These are phyloP conservation scores for Rhodamnia argentea DNA, from an alignment of 345 rosid species.

Conservation along the genomic window DNA sequence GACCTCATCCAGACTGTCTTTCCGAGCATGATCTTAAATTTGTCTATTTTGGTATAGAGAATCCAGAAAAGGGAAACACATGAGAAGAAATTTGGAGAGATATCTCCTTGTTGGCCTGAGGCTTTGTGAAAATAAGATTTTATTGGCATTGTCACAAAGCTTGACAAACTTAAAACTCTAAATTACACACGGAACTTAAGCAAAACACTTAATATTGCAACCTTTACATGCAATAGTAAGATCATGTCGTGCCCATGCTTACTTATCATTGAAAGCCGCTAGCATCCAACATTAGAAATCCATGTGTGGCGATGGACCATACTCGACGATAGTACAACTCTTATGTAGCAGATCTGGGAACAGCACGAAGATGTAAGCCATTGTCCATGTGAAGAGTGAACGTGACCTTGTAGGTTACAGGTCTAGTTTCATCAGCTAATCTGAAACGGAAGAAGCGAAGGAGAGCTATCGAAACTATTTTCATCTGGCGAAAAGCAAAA, in stretches of 20 bases:
- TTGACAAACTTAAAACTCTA: background rate
- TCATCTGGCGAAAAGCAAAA: slow-evolving; percentile 74
- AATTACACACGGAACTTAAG: background rate
- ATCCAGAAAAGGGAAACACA: slow-evolving; percentile 59
- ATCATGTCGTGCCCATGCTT: background rate
- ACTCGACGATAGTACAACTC: background rate
- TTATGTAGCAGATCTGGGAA: slow-evolving; percentile 10
- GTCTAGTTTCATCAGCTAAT: slow-evolving; percentile 28
- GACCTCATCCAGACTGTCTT: no score
- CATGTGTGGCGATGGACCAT: background rate
- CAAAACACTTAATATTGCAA: background rate
- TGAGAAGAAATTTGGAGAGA: no score
- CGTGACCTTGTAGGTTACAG: slow-evolving; percentile 42
- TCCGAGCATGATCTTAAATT: background rate
- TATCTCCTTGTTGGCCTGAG: background rate
- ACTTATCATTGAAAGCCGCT: background rate
- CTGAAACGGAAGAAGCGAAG: slow-evolving; percentile 52
- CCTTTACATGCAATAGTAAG: background rate
- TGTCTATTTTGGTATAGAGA: slow-evolving; percentile 38
- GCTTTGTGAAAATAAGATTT: background rate
- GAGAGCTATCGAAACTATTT: slow-evolving; percentile 52
- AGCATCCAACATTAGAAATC: background rate
- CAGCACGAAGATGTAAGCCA: slow-evolving; percentile 35
- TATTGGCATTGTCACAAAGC: background rate
- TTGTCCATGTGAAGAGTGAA: slow-evolving; percentile 59